These are phyloP conservation scores for Luvunga scandens DNA, from an alignment of 345 rosid genomes.

Conservation along the genomic window DNA sequence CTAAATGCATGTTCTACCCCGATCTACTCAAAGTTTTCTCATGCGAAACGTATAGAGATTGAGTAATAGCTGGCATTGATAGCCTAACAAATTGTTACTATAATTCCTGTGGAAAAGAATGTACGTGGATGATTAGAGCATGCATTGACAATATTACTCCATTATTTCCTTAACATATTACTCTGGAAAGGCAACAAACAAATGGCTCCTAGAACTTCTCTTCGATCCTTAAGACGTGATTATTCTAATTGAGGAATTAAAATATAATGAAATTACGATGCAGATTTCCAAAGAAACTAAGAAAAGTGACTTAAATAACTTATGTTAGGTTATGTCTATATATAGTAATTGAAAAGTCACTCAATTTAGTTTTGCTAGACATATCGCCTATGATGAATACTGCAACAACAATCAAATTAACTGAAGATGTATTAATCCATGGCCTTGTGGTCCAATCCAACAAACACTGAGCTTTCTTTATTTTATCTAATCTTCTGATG, in stretches of 20 bases:
- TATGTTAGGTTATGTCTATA: too few relatives aligned
- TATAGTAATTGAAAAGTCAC: neutral
- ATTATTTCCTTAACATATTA: neutral
- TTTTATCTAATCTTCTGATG: neutral
- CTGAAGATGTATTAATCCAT: neutral
- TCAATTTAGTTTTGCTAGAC: neutral
- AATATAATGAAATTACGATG: neutral
- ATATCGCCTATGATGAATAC: neutral
- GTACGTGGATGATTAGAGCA: neutral
- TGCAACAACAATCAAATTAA: neutral
- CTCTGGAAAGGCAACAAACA: neutral
- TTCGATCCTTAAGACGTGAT: neutral
- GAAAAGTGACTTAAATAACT: too few relatives aligned
- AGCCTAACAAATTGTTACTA: too few relatives aligned
- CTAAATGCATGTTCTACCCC: too few relatives aligned
- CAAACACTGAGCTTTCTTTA: neutral
- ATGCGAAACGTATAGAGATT: too few relatives aligned
- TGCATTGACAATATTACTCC: constrained; percentile 1
- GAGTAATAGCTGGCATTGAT: too few relatives aligned
- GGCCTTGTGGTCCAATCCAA: constrained; percentile 11
- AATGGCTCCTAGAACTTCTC: neutral
- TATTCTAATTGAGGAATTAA: too few relatives aligned
- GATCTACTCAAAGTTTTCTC: too few relatives aligned
- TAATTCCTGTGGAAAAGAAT: too few relatives aligned
- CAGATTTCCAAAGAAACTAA: neutral